Base-by-base conservation (phyloP, 257 asterid species). In the Ophiorrhiza pumila region DNA sequence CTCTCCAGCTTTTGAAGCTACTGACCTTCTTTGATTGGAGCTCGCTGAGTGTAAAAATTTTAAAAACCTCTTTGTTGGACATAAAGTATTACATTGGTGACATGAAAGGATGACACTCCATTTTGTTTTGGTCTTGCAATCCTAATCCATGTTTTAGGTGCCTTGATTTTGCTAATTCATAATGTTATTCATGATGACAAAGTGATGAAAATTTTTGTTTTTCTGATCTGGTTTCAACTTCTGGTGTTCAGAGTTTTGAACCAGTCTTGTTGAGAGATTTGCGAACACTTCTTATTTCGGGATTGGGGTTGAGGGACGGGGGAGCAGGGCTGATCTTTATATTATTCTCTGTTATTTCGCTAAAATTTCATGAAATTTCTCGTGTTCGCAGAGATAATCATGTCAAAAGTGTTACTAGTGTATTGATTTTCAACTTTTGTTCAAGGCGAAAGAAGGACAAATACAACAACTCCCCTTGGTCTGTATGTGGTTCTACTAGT, bases 91-190 rank as follows among this genome's bases (percentile, higher is more conserved):
- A 4, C 0, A 15, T n/a, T 65, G 46, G 7, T 23, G 45, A 55
- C 55, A 64, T 69, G 71, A 11, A 46, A 60, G 0, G 39, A 37
- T 39, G 35, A 69, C 61, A 23, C 14, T 69, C 72, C 27, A 55
- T n/a, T 27, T 2, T 43, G 22, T 18, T 77, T 71, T 17, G 32
- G 4, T 22, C 59, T n/a, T 4, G 14, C 39, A 14, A 14, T 29
- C 49, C 4, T 0, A 17, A 22, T 50, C 65, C 71, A 34, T 63
- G 62, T 39, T 27, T 59, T 61, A 25, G 37, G 23, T 47, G 71
- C 57, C 57, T 50, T 20, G n/a, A 31, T 3, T 37, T 62, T 41
- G 27, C 17, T 49, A 37, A 23, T 11, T 20, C 5, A 41, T 20
- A 18, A 68, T 23, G 71, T 14, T 49, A 20, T 15, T 60, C 39